Evolutionary conservation across 192 early-diverging fungal genomes (phyloP), one percentile per base, ranked within the genome.

Genomic region (Entrophospora sp.): DNA sequence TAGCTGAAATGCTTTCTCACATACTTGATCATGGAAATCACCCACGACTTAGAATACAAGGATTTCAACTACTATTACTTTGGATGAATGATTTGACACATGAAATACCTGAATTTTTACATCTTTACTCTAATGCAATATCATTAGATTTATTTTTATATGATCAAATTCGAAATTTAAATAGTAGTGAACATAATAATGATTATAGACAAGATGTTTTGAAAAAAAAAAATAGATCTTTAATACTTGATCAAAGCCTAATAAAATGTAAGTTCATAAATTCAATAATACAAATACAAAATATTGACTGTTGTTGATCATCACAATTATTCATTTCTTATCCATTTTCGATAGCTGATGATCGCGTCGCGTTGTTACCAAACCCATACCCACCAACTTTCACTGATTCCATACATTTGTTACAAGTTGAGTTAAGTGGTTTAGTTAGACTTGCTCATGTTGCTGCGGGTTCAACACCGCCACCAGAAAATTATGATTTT

Each of bases 11-110:
- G 30, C 64, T 91, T 12, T 75, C 85, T 4, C 76, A 81, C 18
- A 70, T 92, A 0, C 75, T 92, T 5, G 75, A 79, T 32, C 77
- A 79, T 40, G 73, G 78, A 13, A 93, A 92, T 66, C 88, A 93
- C 58, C 77, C 80, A 5, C 69, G 82, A 30, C 60, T 92, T 24
- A 81, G 90, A 22, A 74, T 77, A 6, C 81, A 90, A 62, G 91
- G 91, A 42, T 82, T 93, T 61, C 77, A 81, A 18, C 60, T 93
- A 16, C 67, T 93, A 3, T 78, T 92, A 18, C 69, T 83, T 9
- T 92, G 83, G 83, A 51, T 93, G n/a, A 85, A 87, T 72, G 75
- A 77, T 32, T 86, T 86, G 38, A 77, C 82, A 3, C 71, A 75
- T 2, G 82, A 87, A 40, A 77, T 77, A 25, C 70, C 73, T 4